Base-by-base conservation (phyloP, 345 rosid genomes). In the Bruguiera gymnorhiza region DNA sequence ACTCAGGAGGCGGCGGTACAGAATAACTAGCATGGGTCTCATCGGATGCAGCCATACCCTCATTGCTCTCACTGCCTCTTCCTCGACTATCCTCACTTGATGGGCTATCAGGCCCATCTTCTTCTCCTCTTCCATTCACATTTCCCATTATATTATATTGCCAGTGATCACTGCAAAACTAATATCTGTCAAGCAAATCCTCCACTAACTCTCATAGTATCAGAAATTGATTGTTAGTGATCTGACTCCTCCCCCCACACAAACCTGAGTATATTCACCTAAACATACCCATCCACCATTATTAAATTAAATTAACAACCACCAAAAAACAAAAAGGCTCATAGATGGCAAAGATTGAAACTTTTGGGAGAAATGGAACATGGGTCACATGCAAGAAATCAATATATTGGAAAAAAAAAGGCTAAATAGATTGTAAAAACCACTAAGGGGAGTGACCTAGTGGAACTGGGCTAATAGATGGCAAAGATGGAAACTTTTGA, bases 111-210 rank as follows among this genome's bases (percentile, higher is more conserved):
- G 69, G 72, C 61, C 84, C 97, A 74, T 91, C 98, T 58, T 89
- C 97, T 69, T 91, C 98, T 43, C 50, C 50, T 48, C 97, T 87
- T 63, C 82, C 91, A 85, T 87, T 91, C 81, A 89, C 97, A 84
- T 94, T 94, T 68, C 98, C 97, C 97, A 94, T 94, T 70, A 20
- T 70, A 51, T 54, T 68, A 19, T 56, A 56, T 69, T 69, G 16
- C 30, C 24, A 6, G 26, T 24, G 60, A 56, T 56, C 60, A 56
- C 31, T 56, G 24, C 16, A 56, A 56, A 56, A 24, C 19, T 15
- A 56, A 56, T 56, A 60, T 43, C 43, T 39, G 50, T 43, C 50
- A 43, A 58, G 26, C 64, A 57, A 73, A 56, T 6, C 52, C 27
- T 50, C 53, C 57, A 46, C 65, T 32, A n/a, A 51, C 20, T 70